Evolutionary conservation across 352 stramenopile species (phyloP), one percentile per base, ranked within the genome.

Genomic region (Globisporangium abappressorium): DNA sequence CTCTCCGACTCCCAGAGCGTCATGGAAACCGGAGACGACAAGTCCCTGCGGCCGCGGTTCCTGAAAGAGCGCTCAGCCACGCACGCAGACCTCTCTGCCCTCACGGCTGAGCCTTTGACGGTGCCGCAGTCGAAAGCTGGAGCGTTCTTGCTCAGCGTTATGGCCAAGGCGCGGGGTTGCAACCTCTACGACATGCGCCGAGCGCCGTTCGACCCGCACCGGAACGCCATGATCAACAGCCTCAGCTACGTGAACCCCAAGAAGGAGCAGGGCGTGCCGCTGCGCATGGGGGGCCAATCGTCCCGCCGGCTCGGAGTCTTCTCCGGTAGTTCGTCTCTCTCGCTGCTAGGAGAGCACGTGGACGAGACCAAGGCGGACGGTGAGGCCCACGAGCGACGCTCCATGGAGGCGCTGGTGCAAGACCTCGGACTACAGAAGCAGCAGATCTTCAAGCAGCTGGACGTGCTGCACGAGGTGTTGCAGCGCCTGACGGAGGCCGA

Each of bases 1-100:
- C 68, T 54, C 18, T 51, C 57, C 3, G 57, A 74, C 55, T 54
- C 34, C 14, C 60, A 47, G 51, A 55, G 18, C 62, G 49, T 41
- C 67, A 20, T 36, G 30, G 54, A 78, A 12, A 54, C 71, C 20
- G 73, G 71, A 4, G 75, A 73, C 5, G 80, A 89, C 65, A 77
- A 76, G 71, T 67, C 72, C 2, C 60, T 82, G 36, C 72, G 74
- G 0, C 79, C 76, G 9, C 74, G 76, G 24, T 91, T 82, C 57
- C 69, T 90, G 15, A 86, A 89, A 51, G 74, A 89, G 46, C 73
- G 78, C 2, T 85, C 83, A 0, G 76, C 73, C 9, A 89, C 83
- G 3, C 73, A 86, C 57, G 69, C 73, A 0, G 68, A 84, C 36
- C 53, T 85, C n/a, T 61, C 67, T 0, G 38, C 65, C 8, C 12